Conservation (phyloP, 768 basidiomycete species). For the Piloderma croceum region DNA sequence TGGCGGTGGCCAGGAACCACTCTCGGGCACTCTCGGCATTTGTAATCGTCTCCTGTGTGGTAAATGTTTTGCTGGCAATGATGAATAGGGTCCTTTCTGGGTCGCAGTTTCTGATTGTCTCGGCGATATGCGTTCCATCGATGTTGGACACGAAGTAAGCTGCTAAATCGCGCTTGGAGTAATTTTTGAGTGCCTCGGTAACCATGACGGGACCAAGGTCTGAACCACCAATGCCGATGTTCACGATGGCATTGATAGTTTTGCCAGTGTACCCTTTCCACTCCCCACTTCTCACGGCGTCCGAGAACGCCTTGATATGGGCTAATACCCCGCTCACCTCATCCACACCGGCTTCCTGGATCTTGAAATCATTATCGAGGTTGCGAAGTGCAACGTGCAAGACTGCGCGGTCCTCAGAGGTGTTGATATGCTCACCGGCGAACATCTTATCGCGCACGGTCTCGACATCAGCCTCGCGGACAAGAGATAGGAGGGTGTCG, state of each 20-base stretch:
- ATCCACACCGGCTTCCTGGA: constrained; percentile 73
- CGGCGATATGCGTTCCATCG: constrained; percentile 95
- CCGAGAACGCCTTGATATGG: constrained; percentile 89
- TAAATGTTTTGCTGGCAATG: constrained; percentile 98
- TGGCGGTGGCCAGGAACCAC: constrained; percentile 87
- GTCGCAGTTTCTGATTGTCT: constrained; percentile 74
- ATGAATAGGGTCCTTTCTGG: constrained; percentile 95
- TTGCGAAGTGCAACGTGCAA: constrained; percentile 90
- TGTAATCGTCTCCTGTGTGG: constrained; percentile 99
- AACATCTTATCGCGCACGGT: constrained; percentile 88
- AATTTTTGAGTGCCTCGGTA: constrained; percentile 92
- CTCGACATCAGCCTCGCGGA: constrained; percentile 83
- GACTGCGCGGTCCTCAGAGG: constrained; percentile 95
- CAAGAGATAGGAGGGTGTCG: constrained; percentile 69
- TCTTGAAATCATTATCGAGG: constrained; percentile 65
- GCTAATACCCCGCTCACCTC: constrained; percentile 80
- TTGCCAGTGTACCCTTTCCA: constrained; percentile 99
- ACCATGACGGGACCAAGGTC: constrained; percentile 99
- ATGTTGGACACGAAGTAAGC: constrained; percentile 95
- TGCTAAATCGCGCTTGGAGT: constrained; percentile 82
- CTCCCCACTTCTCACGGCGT: constrained; percentile 73
- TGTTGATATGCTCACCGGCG: constrained; percentile 94
- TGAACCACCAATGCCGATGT: constrained; percentile 98
- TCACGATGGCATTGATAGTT: constrained; percentile 89
- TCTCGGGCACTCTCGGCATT: constrained; percentile 91